These are phyloP conservation scores for Colletotrichum endophyticum DNA, from an alignment of 2,329 filamentous ascomycete species.

Conservation along the genomic window DNA sequence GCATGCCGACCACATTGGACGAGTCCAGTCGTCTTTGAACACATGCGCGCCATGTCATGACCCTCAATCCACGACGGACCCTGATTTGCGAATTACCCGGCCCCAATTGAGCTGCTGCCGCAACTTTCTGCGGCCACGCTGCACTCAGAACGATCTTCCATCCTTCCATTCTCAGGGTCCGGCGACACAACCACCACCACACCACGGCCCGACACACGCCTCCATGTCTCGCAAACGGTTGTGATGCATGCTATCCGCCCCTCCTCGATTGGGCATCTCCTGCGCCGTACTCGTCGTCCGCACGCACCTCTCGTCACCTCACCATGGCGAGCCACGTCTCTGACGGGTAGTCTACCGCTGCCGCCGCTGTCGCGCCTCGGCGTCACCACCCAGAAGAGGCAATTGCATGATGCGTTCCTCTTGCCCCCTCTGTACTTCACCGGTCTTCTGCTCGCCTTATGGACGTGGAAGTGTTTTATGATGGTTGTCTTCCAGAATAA, in stretches of 20 bases:
- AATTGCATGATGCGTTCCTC: constrained; percentile 48
- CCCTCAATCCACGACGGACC: not conserved
- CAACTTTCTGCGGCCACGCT: not conserved
- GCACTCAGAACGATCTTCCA: not conserved
- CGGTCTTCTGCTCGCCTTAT: constrained; percentile 69
- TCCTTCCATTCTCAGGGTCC: not conserved
- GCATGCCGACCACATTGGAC: constrained; percentile 24
- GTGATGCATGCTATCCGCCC: constrained; percentile 25
- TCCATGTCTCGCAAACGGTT: constrained; percentile 23
- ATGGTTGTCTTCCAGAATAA: constrained; percentile 80
- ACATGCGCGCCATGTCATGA: constrained; percentile 16
- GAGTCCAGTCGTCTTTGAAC: constrained; percentile 21
- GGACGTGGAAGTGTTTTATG: constrained; percentile 72
- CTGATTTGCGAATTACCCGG: not conserved
- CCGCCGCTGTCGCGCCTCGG: constrained; percentile 2
- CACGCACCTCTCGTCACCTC: not conserved
- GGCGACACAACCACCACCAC: not conserved
- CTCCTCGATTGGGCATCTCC: constrained; percentile 24
- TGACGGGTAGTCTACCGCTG: not conserved
- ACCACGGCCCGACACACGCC: not conserved
- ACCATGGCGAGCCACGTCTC: constrained; percentile 16
- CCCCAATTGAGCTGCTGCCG: not conserved
- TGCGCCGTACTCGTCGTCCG: not conserved
- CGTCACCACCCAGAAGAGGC: constrained; percentile 27
- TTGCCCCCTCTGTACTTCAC: constrained; percentile 71